phyloP scores from a whole-genome alignment of 1,139 yeast genomes.

The Taphrina pruni region DNA sequence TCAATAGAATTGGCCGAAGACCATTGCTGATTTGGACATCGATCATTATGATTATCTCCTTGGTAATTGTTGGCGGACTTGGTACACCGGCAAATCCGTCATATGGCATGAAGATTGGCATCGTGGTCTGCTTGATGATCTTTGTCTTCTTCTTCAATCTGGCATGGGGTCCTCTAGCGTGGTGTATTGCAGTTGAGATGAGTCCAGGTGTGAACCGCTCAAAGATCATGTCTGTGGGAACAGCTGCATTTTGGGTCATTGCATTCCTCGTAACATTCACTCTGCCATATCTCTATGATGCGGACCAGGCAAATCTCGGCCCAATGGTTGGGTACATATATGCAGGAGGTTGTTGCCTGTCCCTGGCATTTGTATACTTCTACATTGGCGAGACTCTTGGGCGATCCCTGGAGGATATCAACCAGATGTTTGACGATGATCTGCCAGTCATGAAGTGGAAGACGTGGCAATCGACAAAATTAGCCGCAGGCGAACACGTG shows the following conservation, averaged over 20 bases:
- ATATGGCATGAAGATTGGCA: conserved; percentile 28
- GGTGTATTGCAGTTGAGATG: conserved; percentile 77
- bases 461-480: conserved; percentile 10
- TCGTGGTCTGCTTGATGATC: conserved; percentile 72
- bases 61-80: conserved; percentile 60
- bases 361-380: conserved; percentile 64
- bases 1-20: conserved; percentile 75
- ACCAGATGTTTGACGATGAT: conserved; percentile 57
- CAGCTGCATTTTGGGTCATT: conserved; percentile 55
- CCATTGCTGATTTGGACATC: conserved; percentile 67
- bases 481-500: conserved; percentile 13
- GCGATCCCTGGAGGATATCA: conserved; percentile 69
- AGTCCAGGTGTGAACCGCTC: conserved; percentile 64
- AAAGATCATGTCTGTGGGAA: conserved; percentile 53
- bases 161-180: conserved; percentile 86
- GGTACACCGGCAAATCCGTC: conserved; percentile 48
- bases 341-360: conserved; percentile 63
- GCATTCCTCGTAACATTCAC: conserved; percentile 54
- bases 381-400: conserved; percentile 76
- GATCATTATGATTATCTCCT: conserved; percentile 66
- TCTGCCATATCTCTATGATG: conserved; percentile 58
- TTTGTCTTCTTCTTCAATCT: conserved; percentile 83
- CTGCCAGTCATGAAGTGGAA: conserved; percentile 35
- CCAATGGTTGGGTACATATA: conserved; percentile 68
- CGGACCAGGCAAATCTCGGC: conserved; percentile 52